Conservation (phyloP, 2,329 filamentous ascomycete genomes). For the Fusarium sp. region DNA sequence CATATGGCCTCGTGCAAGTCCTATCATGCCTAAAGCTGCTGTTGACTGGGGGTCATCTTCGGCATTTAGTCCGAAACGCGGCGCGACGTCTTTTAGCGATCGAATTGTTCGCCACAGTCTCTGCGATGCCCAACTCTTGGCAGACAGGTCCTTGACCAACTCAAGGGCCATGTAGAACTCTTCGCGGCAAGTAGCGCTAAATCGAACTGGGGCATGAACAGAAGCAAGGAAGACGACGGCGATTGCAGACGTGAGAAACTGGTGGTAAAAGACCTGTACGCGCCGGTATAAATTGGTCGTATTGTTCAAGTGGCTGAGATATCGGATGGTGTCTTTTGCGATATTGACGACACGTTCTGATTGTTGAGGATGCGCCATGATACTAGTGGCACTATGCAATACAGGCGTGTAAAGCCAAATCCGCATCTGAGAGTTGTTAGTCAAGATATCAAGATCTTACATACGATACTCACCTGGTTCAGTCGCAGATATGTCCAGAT, state of each 20-base stretch:
- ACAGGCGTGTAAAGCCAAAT: conserved; percentile 91
- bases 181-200: conserved; percentile 77
- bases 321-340: conserved; percentile 82
- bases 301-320: conserved; percentile 79
- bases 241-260: conserved; percentile 82
- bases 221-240: conserved; percentile 84
- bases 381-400: conserved; percentile 86
- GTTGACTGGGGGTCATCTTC: conserved; percentile 66
- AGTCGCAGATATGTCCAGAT: conserved; percentile 88
- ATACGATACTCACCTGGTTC: conserved; percentile 72
- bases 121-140: conserved; percentile 79
- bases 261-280: conserved; percentile 84
- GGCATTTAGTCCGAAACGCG: conserved; percentile 73
- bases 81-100: conserved; percentile 79
- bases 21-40: conserved; percentile 70
- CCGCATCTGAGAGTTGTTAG: conserved; percentile 69
- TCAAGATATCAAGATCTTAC: no score
- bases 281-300: conserved; percentile 80
- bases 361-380: conserved; percentile 80
- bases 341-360: conserved; percentile 83
- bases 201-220: conserved; percentile 80
- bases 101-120: conserved; percentile 81
- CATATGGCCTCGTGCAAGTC: conserved; percentile 62
- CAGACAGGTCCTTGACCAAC: conserved; percentile 79
- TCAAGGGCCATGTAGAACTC: conserved; percentile 87